A percentile compares a stretch with the other conserved stretches of the same genome.
These are phyloP conservation scores for Mucor sp. DNA, from an alignment of 371 early-diverging fungal genomes.

Conservation along the genomic window DNA sequence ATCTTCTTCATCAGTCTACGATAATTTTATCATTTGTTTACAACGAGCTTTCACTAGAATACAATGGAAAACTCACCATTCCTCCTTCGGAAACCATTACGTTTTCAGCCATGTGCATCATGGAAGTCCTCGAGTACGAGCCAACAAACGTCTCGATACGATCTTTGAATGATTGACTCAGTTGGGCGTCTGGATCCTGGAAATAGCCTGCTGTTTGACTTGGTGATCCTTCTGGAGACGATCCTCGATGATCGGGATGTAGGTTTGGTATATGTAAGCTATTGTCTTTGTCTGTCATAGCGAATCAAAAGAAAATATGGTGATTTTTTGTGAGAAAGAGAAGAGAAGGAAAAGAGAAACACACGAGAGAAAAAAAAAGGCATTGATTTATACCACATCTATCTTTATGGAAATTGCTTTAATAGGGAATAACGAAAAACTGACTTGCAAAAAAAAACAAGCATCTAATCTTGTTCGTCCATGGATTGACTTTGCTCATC, in stretches of 20 bases:
- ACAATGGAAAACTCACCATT: slow-evolving; percentile 12
- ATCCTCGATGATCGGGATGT: slow-evolving; percentile 36
- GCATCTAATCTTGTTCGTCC: not conserved
- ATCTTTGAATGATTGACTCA: slow-evolving; percentile 15
- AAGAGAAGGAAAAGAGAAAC: slow-evolving; percentile 2
- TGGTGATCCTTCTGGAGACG: slow-evolving; percentile 18
- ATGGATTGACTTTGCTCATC: slow-evolving; percentile 25
- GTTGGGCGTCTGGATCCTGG: slow-evolving; percentile 9
- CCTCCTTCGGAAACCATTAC: slow-evolving; percentile 30
- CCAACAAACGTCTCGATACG: slow-evolving; percentile 41
- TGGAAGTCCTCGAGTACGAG: slow-evolving; percentile 50
- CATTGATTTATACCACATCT: not conserved
- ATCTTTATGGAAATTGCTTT: not conserved
- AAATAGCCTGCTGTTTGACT: slow-evolving; percentile 8
- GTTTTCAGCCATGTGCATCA: slow-evolving; percentile 58
- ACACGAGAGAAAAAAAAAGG: slow-evolving; percentile 11
- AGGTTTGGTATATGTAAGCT: slow-evolving; percentile 37
- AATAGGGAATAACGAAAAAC: not conserved
- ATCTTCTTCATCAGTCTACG: slow-evolving; percentile 36
- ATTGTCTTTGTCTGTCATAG: slow-evolving; percentile 1
- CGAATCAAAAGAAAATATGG: slow-evolving; percentile 24
- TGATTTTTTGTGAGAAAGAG: not conserved
- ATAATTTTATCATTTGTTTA: not conserved
- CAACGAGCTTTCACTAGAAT: not conserved
- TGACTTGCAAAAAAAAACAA: not conserved